Percentiles rank a stretch among this genome's conserved stretches.
These are phyloP conservation scores for Talaromyces sp. DNA, from an alignment of 2,329 filamentous ascomycete genomes.

Conservation along the genomic window DNA sequence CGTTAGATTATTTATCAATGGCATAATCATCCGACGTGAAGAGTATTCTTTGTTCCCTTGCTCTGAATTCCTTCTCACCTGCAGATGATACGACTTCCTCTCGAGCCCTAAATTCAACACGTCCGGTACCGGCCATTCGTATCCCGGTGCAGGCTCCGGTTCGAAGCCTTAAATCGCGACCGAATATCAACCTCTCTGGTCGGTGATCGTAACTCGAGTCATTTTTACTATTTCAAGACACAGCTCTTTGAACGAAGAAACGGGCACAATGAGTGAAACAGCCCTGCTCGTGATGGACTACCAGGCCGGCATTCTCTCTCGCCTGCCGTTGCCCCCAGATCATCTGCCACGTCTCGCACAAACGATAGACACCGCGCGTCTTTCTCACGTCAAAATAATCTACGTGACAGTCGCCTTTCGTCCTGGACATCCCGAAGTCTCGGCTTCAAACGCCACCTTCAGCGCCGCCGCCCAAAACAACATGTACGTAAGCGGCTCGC, in stretches of 20 bases:
- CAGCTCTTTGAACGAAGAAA: neutral
- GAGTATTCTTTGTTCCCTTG: neutral
- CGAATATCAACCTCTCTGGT: neutral
- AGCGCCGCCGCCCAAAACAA: neutral
- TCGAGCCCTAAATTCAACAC: neutral
- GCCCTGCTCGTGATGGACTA: slow-evolving; percentile 38
- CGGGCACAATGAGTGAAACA: slow-evolving; percentile 21
- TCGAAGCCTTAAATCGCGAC: neutral
- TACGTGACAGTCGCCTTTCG: slow-evolving; percentile 13
- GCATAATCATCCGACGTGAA: too few species aligned
- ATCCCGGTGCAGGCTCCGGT: neutral
- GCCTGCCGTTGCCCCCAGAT: neutral
- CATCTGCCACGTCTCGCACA: slow-evolving; percentile 19
- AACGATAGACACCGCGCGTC: slow-evolving; percentile 14
- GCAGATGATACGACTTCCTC: neutral
- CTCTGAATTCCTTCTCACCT: neutral
- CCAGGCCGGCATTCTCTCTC: slow-evolving; percentile 29
- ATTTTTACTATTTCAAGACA: neutral
- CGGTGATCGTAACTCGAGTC: too few species aligned
- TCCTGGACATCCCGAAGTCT: slow-evolving; percentile 3
- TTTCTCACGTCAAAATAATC: neutral
- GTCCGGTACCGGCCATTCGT: neutral
- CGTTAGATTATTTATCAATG: too few species aligned
- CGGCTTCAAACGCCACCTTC: slow-evolving; percentile 3
- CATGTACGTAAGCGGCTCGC: neutral